phyloP scores from a whole-genome alignment of 305 asterid genomes.

The Stenogyne calaminthoides region DNA sequence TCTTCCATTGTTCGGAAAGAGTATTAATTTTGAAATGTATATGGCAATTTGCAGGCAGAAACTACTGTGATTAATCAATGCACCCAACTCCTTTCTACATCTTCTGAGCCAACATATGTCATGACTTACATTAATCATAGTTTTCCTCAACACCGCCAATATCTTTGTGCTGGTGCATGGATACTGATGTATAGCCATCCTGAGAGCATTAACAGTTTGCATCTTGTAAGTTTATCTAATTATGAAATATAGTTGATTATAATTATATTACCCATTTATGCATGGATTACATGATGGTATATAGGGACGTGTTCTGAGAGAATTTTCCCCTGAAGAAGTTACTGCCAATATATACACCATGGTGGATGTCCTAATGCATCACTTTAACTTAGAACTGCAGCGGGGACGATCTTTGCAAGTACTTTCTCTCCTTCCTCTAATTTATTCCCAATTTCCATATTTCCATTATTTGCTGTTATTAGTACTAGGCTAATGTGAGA shows the following conservation, averaged over 20 bases:
- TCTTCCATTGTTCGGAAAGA: neutral
- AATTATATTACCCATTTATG: neutral
- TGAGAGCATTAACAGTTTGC: constrained; percentile 84
- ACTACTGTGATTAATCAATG: constrained; percentile 89
- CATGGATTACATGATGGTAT: constrained; percentile 28
- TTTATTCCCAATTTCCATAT: constrained; percentile 23
- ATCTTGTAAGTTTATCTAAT: constrained; percentile 63
- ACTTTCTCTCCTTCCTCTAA: constrained; percentile 31
- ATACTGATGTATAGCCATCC: constrained; percentile 90
- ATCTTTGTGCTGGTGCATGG: constrained; percentile 99
- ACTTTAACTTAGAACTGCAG: constrained; percentile 82
- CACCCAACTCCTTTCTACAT: constrained; percentile 85
- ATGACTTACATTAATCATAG: constrained; percentile 84
- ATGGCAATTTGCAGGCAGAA: constrained; percentile 73
- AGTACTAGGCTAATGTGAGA: neutral
- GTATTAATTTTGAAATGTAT: constrained; percentile 13
- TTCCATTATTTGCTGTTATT: constrained; percentile 25
- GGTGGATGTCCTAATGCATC: constrained; percentile 96
- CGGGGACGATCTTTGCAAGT: constrained; percentile 96
- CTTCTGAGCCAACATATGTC: constrained; percentile 86
- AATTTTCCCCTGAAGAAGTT: constrained; percentile 99
- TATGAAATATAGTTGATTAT: constrained; percentile 8
- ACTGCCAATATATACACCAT: constrained; percentile 87
- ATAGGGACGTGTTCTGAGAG: constrained; percentile 92
- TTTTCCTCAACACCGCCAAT: constrained; percentile 82